Evolutionary conservation across 2,329 filamentous ascomycete species (phyloP).

Genomic region (Chlorencoelia australis): DNA sequence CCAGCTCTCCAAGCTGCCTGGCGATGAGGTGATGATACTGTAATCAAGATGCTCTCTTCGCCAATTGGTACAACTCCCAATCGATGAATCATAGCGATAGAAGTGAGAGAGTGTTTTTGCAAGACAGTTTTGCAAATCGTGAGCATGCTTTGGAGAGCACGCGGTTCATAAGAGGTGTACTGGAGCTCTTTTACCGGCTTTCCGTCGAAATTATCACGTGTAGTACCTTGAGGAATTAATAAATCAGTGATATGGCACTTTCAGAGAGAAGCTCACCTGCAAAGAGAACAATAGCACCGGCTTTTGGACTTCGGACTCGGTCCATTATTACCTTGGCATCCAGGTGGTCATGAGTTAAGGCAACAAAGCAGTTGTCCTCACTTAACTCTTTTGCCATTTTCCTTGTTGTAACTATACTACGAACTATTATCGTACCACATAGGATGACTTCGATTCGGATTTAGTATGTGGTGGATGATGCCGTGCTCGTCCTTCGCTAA

Average conservation of each 20-base stretch:
- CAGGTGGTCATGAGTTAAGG: conserved; percentile 54
- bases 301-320: conserved; percentile 60
- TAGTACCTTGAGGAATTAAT: conserved; percentile 52
- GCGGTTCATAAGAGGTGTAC: conserved; percentile 64
- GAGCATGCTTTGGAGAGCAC: conserved; percentile 60
- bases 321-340: conserved; percentile 48
- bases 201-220: conserved; percentile 61
- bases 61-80: conserved; percentile 77
- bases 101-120: conserved; percentile 54
- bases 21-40: conserved; percentile 74
- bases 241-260: conserved; percentile 5
- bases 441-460: too few species aligned
- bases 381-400: conserved; percentile 31
- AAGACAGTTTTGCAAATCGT: conserved; percentile 49
- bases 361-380: conserved; percentile 51
- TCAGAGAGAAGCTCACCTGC: conserved; percentile 41
- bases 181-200: conserved; percentile 65
- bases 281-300: conserved; percentile 69
- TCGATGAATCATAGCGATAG: conserved; percentile 73
- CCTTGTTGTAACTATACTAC: too few species aligned
- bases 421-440: too few species aligned
- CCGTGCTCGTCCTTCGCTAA: too few species aligned
- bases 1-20: conserved; percentile 79
- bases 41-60: conserved; percentile 90
- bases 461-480: too few species aligned